phyloP scores from a whole-genome alignment of 495 filamentous ascomycete genomes.

The Massariosphaeria phaeospora region DNA sequence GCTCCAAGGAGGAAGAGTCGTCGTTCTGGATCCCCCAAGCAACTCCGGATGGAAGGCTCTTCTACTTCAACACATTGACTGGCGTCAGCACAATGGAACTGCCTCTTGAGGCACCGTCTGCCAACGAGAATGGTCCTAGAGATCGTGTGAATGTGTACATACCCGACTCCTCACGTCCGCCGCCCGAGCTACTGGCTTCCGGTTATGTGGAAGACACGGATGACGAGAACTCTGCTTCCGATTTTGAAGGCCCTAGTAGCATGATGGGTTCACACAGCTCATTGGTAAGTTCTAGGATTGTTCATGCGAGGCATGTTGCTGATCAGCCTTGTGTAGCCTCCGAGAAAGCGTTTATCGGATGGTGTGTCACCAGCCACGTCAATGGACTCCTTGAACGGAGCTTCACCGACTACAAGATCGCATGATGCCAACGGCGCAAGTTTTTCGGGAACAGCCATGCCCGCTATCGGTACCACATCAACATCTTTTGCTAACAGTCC shows the following conservation, averaged over 20 bases:
- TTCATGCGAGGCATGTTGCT: neutral
- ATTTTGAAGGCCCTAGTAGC: slow-evolving; percentile 65
- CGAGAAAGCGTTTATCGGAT: slow-evolving; percentile 53
- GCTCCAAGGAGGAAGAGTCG: slow-evolving; percentile 74
- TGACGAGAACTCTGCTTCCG: slow-evolving; percentile 88
- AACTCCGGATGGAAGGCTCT: slow-evolving; percentile 87
- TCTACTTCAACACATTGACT: slow-evolving; percentile 96
- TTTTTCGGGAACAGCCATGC: slow-evolving; percentile 47
- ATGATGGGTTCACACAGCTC: slow-evolving; percentile 58
- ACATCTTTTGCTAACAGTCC: slow-evolving; percentile 62
- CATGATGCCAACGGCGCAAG: slow-evolving; percentile 47
- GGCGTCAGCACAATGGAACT: slow-evolving; percentile 89
- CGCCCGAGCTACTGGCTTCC: slow-evolving; percentile 84
- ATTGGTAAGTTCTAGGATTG: slow-evolving; percentile 44
- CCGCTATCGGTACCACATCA: slow-evolving; percentile 56
- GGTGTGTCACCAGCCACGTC: slow-evolving; percentile 85
- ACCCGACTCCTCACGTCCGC: slow-evolving; percentile 84
- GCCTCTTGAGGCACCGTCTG: slow-evolving; percentile 83
- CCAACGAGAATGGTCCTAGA: slow-evolving; percentile 76
- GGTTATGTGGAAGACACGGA: slow-evolving; percentile 60
- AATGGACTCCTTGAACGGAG: slow-evolving; percentile 76
- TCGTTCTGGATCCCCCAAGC: slow-evolving; percentile 99
- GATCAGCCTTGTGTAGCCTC: slow-evolving; percentile 3
- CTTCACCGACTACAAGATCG: slow-evolving; percentile 45
- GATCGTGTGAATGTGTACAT: slow-evolving; percentile 84